Percentiles rank a stretch among this genome's conserved stretches.
Evolutionary conservation across 257 asterid genomes (phyloP).

Genomic region (Capsicum rhomboideum): DNA sequence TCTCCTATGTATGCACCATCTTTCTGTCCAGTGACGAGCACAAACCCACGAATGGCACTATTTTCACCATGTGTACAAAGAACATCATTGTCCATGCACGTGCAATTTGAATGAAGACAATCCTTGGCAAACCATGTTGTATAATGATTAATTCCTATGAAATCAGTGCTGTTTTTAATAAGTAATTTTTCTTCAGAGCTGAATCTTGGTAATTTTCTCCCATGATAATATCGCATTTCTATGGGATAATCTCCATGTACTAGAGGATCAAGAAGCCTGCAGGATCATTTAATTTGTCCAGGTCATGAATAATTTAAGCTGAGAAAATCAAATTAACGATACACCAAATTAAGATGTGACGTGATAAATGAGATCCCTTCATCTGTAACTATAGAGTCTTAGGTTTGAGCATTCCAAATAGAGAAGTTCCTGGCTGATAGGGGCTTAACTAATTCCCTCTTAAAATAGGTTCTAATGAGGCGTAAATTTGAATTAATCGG

Average conservation of each 20-base stretch:
- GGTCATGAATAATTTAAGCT: background rate
- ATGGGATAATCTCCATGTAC: constrained; percentile 70
- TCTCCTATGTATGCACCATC: constrained; percentile 66
- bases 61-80: constrained; percentile 36
- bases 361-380: too few relatives aligned
- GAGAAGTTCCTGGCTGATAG: too few relatives aligned
- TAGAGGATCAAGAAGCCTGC: constrained; percentile 64
- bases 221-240: constrained; percentile 54
- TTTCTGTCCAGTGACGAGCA: constrained; percentile 21
- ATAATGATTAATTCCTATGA: constrained; percentile 70
- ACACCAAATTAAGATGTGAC: too few relatives aligned
- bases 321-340: too few relatives aligned
- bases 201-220: constrained; percentile 48
- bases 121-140: constrained; percentile 53
- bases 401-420: too few relatives aligned
- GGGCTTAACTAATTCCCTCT: too few relatives aligned
- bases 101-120: constrained; percentile 45
- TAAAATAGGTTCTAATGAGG: too few relatives aligned
- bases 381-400: too few relatives aligned
- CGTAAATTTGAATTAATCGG: too few relatives aligned
- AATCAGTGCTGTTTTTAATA: constrained; percentile 48
- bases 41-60: constrained; percentile 47
- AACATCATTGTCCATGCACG: constrained; percentile 18
- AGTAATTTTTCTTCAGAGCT: constrained; percentile 37
- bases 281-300: background rate